Evolutionary conservation across 2,329 filamentous ascomycete genomes (phyloP).

Genomic region (Arthrobotrys conoides): DNA sequence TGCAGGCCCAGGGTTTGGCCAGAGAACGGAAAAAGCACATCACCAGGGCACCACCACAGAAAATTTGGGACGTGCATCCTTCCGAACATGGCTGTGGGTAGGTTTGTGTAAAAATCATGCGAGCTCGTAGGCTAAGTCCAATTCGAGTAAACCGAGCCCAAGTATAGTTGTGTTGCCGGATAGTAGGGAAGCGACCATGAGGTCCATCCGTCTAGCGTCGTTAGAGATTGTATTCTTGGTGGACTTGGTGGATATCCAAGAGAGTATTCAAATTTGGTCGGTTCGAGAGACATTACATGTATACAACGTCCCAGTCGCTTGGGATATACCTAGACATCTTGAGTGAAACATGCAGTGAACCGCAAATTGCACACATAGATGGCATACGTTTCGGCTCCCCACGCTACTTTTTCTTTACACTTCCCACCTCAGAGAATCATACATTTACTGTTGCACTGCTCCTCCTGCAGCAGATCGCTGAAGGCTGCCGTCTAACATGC

Average conservation of each 20-base stretch:
- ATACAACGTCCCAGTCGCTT: slow-evolving; percentile 18
- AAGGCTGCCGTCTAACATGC: slow-evolving; percentile 52
- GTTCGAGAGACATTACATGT: slow-evolving; percentile 16
- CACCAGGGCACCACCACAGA: slow-evolving; percentile 15
- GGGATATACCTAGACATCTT: slow-evolving; percentile 31
- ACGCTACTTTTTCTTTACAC: slow-evolving; percentile 8
- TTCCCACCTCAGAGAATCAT: not conserved
- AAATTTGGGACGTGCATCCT: slow-evolving; percentile 50
- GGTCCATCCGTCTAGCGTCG: slow-evolving; percentile 15
- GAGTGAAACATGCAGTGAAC: slow-evolving; percentile 45
- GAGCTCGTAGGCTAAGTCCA: slow-evolving; percentile 45
- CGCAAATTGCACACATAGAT: slow-evolving; percentile 23
- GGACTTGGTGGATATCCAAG: slow-evolving; percentile 13
- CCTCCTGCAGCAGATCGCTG: slow-evolving; percentile 40
- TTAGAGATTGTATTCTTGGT: slow-evolving; percentile 29
- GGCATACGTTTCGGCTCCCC: slow-evolving; percentile 15
- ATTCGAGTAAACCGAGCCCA: slow-evolving; percentile 44
- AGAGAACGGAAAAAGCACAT: slow-evolving; percentile 18
- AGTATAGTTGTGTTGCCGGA: slow-evolving; percentile 38
- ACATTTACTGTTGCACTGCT: not conserved
- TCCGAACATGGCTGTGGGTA: slow-evolving; percentile 52
- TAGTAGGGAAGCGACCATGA: slow-evolving; percentile 11
- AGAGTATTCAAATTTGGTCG: slow-evolving; percentile 15
- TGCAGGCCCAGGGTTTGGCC: slow-evolving; percentile 24
- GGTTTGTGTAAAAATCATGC: slow-evolving; percentile 45